A percentile compares a stretch with the other conserved stretches of the same genome.
Conservation (phyloP, 2,329 filamentous ascomycete species). For the Aspergillus jensenii region DNA sequence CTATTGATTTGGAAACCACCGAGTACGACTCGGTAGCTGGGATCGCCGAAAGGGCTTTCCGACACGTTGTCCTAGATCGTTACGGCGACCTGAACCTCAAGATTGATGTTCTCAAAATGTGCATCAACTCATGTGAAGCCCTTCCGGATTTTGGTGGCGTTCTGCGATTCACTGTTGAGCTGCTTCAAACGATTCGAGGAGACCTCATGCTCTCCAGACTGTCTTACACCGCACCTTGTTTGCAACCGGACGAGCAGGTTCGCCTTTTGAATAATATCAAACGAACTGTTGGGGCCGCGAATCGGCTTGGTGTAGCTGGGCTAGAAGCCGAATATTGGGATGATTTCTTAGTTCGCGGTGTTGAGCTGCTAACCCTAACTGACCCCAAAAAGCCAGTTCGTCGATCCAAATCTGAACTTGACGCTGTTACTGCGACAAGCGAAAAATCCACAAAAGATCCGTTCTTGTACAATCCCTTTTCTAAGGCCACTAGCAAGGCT, state of each 20-base stretch:
- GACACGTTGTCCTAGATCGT: conserved; percentile 45
- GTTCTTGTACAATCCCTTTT: conserved; percentile 93
- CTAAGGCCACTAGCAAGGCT: conserved; percentile 61
- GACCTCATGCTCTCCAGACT: conserved; percentile 71
- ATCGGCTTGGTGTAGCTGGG: conserved; percentile 68
- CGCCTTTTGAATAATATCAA: conserved; percentile 82
- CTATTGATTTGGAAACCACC: conserved; percentile 15
- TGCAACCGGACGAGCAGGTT: conserved; percentile 80
- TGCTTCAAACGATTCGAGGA: conserved; percentile 74
- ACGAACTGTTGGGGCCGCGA: conserved; percentile 76
- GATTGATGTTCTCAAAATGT: conserved; percentile 81
- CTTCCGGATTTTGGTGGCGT: conserved; percentile 89
- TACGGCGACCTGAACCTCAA: conserved; percentile 82
- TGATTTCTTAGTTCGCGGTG: conserved; percentile 80
- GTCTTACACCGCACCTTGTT: conserved; percentile 67
- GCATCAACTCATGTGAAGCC: conserved; percentile 90
- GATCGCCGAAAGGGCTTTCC: conserved; percentile 47
- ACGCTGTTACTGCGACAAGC: conserved; percentile 40
- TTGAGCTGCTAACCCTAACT: conserved; percentile 67
- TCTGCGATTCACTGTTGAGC: conserved; percentile 79
- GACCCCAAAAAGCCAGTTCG: conserved; percentile 63
- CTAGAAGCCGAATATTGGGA: conserved; percentile 92
- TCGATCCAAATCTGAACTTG: conserved; percentile 57
- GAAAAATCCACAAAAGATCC: conserved; percentile 62
- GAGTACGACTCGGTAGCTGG: conserved; percentile 38